These are phyloP conservation scores for Hortaea werneckii DNA, from an alignment of 2,329 filamentous ascomycete species.

Conservation along the genomic window DNA sequence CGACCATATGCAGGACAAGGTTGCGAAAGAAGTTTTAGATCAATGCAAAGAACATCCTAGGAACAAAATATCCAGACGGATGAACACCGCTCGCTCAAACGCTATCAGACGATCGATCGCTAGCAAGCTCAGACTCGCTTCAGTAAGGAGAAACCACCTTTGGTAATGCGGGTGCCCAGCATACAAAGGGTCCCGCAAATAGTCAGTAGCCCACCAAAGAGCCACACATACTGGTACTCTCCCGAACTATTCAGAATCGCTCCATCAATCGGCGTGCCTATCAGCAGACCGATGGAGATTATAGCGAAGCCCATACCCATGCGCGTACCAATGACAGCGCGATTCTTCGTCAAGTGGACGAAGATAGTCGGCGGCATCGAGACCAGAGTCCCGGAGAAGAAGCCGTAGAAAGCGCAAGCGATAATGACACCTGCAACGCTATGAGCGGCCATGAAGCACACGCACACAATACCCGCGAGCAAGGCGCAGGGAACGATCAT, in stretches of 20 bases:
- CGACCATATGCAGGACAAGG: too few species aligned
- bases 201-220: conserved; percentile 30
- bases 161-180: conserved; percentile 13
- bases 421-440: conserved; percentile 30
- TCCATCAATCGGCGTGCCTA: conserved; percentile 49
- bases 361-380: conserved; percentile 36
- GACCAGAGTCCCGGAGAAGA: conserved; percentile 40
- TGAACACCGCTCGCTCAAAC: too few species aligned
- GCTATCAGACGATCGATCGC: not conserved
- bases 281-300: conserved; percentile 41
- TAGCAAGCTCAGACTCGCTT: conserved; percentile 11
- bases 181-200: conserved; percentile 18
- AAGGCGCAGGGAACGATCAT: conserved; percentile 35
- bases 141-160: conserved; percentile 17
- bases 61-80: too few species aligned
- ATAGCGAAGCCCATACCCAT: conserved; percentile 47
- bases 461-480: conserved; percentile 30
- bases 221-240: conserved; percentile 34
- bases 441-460: conserved; percentile 31
- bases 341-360: conserved; percentile 31
- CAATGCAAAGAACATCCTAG: too few species aligned
- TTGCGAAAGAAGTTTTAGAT: too few species aligned
- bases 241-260: conserved; percentile 38
- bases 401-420: conserved; percentile 37
- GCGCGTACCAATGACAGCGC: conserved; percentile 40